Percentiles rank a stretch among this genome's conserved stretches.
Evolutionary conservation across 768 basidiomycete species (phyloP).

Genomic region (Calvatia gigantea): DNA sequence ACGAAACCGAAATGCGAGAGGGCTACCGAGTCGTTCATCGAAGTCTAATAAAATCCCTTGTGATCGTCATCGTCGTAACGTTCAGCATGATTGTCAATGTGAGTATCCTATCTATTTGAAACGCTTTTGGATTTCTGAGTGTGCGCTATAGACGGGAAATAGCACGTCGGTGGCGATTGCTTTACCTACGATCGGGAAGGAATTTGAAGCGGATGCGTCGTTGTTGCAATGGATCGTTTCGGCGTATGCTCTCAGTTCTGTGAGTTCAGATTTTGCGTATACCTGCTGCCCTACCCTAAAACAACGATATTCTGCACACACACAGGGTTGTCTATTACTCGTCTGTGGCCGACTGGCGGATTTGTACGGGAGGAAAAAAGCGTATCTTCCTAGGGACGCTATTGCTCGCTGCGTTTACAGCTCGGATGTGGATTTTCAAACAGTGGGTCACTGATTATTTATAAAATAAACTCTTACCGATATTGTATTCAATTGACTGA

Average conservation of each 20-base stretch:
- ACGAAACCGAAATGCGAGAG: background rate
- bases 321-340: slow-evolving; percentile 72
- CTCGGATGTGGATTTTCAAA: slow-evolving; percentile 63
- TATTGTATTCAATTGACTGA: slow-evolving; percentile 34
- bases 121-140: background rate
- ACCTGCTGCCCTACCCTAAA: background rate
- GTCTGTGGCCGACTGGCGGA: slow-evolving; percentile 78
- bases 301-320: background rate
- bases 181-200: slow-evolving; percentile 46
- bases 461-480: background rate
- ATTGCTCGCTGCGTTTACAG: slow-evolving; percentile 50
- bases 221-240: slow-evolving; percentile 65
- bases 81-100: slow-evolving; percentile 27
- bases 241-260: slow-evolving; percentile 66
- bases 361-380: slow-evolving; percentile 68
- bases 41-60: background rate
- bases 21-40: background rate
- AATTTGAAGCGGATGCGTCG: slow-evolving; percentile 44
- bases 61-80: background rate
- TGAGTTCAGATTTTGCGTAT: slow-evolving; percentile 19
- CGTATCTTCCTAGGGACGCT: slow-evolving; percentile 60
- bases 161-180: slow-evolving; percentile 48
- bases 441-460: slow-evolving; percentile 30
- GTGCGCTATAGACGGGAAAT: slow-evolving; percentile 32
- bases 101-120: slow-evolving; percentile 15